phyloP scores from a whole-genome alignment of 768 basidiomycete genomes.

The Pisolithus microcarpus region DNA sequence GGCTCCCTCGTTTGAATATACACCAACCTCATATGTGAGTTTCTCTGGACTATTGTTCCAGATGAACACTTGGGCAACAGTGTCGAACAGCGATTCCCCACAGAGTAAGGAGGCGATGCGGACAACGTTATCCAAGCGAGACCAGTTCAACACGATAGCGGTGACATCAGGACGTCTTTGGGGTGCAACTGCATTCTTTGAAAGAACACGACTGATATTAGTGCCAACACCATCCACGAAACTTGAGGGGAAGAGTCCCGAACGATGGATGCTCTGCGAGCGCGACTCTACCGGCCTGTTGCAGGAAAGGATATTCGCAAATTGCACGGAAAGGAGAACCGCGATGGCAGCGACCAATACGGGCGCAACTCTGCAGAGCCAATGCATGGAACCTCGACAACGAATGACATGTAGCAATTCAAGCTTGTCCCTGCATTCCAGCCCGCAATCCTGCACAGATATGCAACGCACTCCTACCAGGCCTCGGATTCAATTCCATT shows the following conservation, averaged over 20 bases:
- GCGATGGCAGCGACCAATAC: neutral
- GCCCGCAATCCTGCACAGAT: too few species aligned
- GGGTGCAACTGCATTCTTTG: neutral
- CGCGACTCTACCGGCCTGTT: neutral
- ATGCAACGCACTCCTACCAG: too few species aligned
- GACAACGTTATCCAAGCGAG: slow-evolving; percentile 53
- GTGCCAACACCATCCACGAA: neutral
- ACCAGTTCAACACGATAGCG: slow-evolving; percentile 62
- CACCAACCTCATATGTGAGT: slow-evolving; percentile 37
- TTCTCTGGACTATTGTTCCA: slow-evolving; percentile 57
- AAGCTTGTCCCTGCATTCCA: too few species aligned
- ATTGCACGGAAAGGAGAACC: neutral
- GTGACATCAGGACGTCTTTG: slow-evolving; percentile 37
- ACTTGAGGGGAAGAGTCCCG: neutral
- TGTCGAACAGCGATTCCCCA: slow-evolving; percentile 34
- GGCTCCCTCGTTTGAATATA: neutral
- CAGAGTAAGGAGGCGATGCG: slow-evolving; percentile 50
- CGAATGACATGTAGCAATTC: too few species aligned
- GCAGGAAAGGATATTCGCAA: neutral
- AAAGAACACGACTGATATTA: neutral
- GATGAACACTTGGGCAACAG: slow-evolving; percentile 43
- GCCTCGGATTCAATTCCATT: too few species aligned
- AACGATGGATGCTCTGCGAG: neutral
- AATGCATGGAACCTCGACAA: too few species aligned
- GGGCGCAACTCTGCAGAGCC: neutral